phyloP scores from a whole-genome alignment of 495 filamentous ascomycete genomes.

The Chaetomium tenue region DNA sequence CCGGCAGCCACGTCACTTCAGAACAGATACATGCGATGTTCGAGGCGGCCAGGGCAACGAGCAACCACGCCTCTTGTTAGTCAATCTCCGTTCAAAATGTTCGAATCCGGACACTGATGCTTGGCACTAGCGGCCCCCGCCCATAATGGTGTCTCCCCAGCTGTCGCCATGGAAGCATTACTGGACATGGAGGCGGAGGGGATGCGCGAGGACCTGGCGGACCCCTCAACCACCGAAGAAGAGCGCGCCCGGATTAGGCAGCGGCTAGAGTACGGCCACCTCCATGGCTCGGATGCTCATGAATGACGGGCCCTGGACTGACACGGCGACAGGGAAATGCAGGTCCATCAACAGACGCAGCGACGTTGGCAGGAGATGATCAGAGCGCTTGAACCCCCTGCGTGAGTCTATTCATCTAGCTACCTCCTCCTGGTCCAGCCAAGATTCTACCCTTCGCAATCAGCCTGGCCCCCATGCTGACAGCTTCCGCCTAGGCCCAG shows the following conservation, averaged over 20 bases:
- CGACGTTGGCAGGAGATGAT: slow-evolving; percentile 2
- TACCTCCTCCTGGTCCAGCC: neutral
- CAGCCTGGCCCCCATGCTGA: neutral
- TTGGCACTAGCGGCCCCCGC: neutral
- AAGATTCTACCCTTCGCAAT: neutral
- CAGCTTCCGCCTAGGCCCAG: neutral
- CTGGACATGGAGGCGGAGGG: slow-evolving; percentile 1
- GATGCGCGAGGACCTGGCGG: neutral
- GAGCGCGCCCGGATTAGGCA: neutral
- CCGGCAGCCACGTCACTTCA: neutral
- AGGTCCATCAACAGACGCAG: neutral
- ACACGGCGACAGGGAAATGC: neutral
- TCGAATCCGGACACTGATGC: neutral
- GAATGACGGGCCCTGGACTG: neutral
- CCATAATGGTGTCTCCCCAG: neutral
- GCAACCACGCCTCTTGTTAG: neutral
- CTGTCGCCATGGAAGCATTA: slow-evolving; percentile 2
- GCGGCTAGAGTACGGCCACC: neutral
- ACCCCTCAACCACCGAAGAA: neutral
- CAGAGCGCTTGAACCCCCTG: neutral
- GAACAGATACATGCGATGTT: neutral
- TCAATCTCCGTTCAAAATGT: neutral
- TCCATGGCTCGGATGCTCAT: neutral
- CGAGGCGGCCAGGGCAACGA: neutral
- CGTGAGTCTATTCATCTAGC: neutral